Base-by-base conservation (phyloP, 2,329 filamentous ascomycete species). In the Colletotrichum navitas region DNA sequence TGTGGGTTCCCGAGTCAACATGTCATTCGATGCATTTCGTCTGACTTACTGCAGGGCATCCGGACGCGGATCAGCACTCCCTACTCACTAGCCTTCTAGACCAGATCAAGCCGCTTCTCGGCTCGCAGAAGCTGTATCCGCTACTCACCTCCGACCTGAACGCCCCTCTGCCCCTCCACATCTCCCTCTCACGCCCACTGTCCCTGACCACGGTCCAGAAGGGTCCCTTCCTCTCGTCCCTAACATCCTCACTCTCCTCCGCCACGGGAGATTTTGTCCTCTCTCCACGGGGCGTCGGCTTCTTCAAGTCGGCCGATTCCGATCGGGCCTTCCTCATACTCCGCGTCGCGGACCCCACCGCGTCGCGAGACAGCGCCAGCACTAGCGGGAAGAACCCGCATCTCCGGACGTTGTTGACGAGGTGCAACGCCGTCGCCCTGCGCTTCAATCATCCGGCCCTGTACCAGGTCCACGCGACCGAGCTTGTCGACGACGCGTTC, bases 271-370 rank as follows among this genome's bases (percentile, higher is more conserved):
- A 51, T 12, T 87, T 87, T 66, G 70, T 76, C 7, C 79, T 89
- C n/a, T 78, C 65, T 4, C 82, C 83, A 0, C 56, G 64, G 5
- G 79, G 77, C 0, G 75, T 88, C 18, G 81, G 81, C 43, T 89
- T 87, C 86, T 86, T 85, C 77, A 85, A 81, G 75, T 87, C 83
- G 59, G 87, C 79, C 29, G 86, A 86, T 77, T 87, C 90, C 76
- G 78, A 91, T 87, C 90, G 96, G 55, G 95, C 93, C 81, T 99
- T 99, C 78, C 87, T 98, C 7, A 93, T 98, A 3, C 80, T 98
- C 59, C 87, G 89, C 29, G 86, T 95, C n/a, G 81, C 73, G 4
- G 68, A 67, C 45, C 49, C 52, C 71, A 24, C 21, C 14, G 34
- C 26, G 39, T 52, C 62, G 29, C 39, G 21, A 24, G 32, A 41